Evolutionary conservation across 768 basidiomycete genomes (phyloP), one percentile per base, ranked within the genome.

Genomic region (Vishniacozyma victoriae): DNA sequence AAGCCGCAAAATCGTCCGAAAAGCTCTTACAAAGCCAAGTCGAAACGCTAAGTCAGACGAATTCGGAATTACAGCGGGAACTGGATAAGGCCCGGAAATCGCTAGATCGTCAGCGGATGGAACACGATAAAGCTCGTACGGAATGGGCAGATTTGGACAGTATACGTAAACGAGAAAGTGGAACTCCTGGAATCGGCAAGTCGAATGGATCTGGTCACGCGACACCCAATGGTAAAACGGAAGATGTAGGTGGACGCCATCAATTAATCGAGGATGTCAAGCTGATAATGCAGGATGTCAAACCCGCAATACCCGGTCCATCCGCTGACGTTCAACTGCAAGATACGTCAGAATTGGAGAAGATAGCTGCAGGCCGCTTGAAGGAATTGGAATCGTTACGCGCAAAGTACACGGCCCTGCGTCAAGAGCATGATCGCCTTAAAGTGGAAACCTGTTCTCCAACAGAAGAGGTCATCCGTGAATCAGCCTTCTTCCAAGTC

Each of bases 401-500:
- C 13, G 45, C 48, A 5, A 56, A 71, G 27, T 60, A 63, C n/a
- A 48, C 57, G 5, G 22, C 46, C 4, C 44, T 69, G 9, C 54
- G 57, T 19, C 60, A 59, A 39, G 55, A 63, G 25, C 18, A 44
- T 18, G 70, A 71, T 40, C 51, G 48, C 18, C 36, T 69, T 3
- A 44, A 56, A 5, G 20, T 60, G 5, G 41, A 58, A 46, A 59
- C 57, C 20, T 44, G 59, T 48, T 5, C 13, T 12, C 70, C 70
- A 7, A 48, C 67, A 4, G 67, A 71, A 41, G 35, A 41, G 2
- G 49, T 44, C 23, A 46, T 71, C 11, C 49, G 62, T 11, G 48
- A 54, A 14, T 58, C 62, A n/a, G 64, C 62, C 6, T 63, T 67
- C 43, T 87, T 85, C 67, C 80, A 78, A 57, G 62, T 75, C 13